Percentiles rank a stretch among this genome's conserved stretches.
Conservation (phyloP, 257 asterid genomes). For the Forsythia viridissima region DNA sequence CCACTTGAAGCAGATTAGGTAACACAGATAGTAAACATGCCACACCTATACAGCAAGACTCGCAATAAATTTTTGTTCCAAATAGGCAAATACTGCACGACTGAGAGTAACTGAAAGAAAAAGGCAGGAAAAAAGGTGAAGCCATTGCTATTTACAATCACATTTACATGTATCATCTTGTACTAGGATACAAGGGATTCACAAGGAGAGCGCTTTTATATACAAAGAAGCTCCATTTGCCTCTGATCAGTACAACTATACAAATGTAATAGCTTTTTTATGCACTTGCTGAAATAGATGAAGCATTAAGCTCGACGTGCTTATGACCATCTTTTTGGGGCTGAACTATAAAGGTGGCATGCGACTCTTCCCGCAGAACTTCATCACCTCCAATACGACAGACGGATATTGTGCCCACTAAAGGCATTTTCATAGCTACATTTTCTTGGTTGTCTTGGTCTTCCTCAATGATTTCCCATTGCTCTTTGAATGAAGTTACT, state of each 20-base stretch:
- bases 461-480: conserved; percentile 77
- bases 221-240: too few relatives aligned
- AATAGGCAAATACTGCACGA: too few relatives aligned
- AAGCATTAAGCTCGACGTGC: conserved; percentile 69
- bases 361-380: conserved; percentile 57
- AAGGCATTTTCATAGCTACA: conserved; percentile 23
- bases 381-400: conserved; percentile 42
- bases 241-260: not conserved
- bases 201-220: too few relatives aligned
- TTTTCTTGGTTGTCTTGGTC: conserved; percentile 32
- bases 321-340: conserved; percentile 49
- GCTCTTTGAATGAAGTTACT: conserved; percentile 69
- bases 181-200: too few relatives aligned
- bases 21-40: too few relatives aligned
- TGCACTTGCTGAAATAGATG: conserved; percentile 64
- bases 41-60: too few relatives aligned
- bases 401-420: conserved; percentile 53
- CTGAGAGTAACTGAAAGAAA: too few relatives aligned
- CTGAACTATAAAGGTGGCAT: conserved; percentile 52
- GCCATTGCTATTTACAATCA: too few relatives aligned
- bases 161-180: too few relatives aligned
- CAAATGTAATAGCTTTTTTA: conserved; percentile 14
- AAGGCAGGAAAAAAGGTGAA: too few relatives aligned
- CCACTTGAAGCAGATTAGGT: not conserved
- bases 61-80: too few relatives aligned